Evolutionary conservation across 768 basidiomycete genomes (phyloP).

Genomic region (Leccinum rimulosum): DNA sequence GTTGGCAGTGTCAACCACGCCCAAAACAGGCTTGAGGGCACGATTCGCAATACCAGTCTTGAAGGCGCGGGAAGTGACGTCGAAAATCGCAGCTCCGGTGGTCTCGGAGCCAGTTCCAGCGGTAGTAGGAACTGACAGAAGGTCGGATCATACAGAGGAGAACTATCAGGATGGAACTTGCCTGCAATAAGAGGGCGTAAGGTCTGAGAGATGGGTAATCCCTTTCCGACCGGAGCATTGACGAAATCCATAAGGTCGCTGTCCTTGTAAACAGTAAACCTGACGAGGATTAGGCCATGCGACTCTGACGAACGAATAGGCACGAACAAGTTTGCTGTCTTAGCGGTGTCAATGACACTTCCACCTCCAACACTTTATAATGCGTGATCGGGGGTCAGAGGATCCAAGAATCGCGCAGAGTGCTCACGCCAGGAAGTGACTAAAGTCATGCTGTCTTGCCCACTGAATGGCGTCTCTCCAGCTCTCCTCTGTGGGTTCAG

Average conservation of each 20-base stretch:
- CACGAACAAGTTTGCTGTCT: conserved; percentile 83
- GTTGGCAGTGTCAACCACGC: conserved; percentile 85
- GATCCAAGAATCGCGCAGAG: background rate
- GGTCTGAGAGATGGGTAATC: conserved; percentile 71
- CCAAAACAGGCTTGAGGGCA: conserved; percentile 86
- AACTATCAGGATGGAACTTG: conserved; percentile 16
- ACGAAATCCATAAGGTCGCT: conserved; percentile 94
- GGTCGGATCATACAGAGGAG: conserved; percentile 1
- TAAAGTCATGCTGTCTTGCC: conserved; percentile 83
- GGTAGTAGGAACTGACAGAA: conserved; percentile 57
- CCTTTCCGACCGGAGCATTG: conserved; percentile 94
- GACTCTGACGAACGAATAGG: background rate
- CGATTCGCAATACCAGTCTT: conserved; percentile 96
- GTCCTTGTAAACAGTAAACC: conserved; percentile 89
- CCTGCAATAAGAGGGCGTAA: conserved; percentile 86
- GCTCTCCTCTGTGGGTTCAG: conserved; percentile 91
- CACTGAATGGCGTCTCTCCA: conserved; percentile 88
- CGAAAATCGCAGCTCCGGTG: conserved; percentile 91
- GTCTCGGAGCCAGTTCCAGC: conserved; percentile 94
- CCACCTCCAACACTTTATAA: conserved; percentile 78
- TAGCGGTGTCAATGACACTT: conserved; percentile 93
- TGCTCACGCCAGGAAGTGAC: conserved; percentile 86
- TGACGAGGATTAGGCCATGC: conserved; percentile 28
- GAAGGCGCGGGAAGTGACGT: conserved; percentile 88
- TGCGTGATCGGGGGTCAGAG: background rate